Conservation (phyloP, 2,329 filamentous ascomycete genomes). For the Ceratocystiopsis brevicomis region DNA sequence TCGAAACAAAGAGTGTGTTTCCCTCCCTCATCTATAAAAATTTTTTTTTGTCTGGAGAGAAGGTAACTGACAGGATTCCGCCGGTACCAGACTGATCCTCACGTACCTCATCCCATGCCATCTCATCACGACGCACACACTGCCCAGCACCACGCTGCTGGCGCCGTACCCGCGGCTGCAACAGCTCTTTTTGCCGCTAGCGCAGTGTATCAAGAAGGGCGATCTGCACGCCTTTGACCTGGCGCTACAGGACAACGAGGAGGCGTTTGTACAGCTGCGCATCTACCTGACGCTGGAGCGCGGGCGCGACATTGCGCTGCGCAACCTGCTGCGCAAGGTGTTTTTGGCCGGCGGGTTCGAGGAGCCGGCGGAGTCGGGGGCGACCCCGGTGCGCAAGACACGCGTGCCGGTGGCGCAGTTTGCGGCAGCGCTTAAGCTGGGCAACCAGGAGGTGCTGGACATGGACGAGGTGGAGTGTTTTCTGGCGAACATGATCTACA, state of each 20-base stretch:
- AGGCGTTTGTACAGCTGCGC: constrained; percentile 80
- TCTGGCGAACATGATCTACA: constrained; percentile 94
- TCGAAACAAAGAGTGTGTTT: constrained; percentile 60
- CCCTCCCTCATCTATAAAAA: neutral
- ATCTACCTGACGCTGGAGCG: constrained; percentile 92
- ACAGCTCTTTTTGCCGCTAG: constrained; percentile 59
- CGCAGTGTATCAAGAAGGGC: constrained; percentile 60
- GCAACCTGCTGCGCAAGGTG: constrained; percentile 82
- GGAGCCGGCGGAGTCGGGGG: constrained; percentile 49
- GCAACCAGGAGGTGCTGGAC: constrained; percentile 50
- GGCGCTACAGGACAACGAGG: constrained; percentile 62
- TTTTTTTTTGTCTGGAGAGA: neutral
- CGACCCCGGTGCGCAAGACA: constrained; percentile 46
- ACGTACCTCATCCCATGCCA: constrained; percentile 91
- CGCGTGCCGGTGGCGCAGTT: constrained; percentile 74
- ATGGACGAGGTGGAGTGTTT: constrained; percentile 90
- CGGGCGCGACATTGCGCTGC: constrained; percentile 74
- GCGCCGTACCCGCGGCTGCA: constrained; percentile 58
- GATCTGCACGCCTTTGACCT: constrained; percentile 70
- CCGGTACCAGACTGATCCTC: constrained; percentile 51
- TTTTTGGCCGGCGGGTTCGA: constrained; percentile 73
- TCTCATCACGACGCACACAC: constrained; percentile 67
- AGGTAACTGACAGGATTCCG: no score
- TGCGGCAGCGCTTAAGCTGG: constrained; percentile 61
- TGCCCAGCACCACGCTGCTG: constrained; percentile 57